Evolutionary conservation across 257 asterid genomes (phyloP).

Genomic region (Salvia hispanica): DNA sequence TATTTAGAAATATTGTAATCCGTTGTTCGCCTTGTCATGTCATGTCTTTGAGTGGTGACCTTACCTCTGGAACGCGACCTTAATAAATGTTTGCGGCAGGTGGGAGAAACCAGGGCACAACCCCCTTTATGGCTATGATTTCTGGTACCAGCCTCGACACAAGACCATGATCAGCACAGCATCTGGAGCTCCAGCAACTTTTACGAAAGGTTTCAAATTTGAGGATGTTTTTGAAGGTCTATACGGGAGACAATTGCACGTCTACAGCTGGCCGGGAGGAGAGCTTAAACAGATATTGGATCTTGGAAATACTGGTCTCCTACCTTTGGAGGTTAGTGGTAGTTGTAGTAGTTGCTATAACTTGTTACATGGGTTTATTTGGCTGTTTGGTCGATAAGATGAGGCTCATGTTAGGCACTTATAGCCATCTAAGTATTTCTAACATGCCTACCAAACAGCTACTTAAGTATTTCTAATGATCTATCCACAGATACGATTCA

Average conservation of each 20-base stretch:
- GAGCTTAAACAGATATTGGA: slow-evolving; percentile 89
- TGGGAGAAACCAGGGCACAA: slow-evolving; percentile 99
- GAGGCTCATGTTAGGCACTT: too few relatives aligned
- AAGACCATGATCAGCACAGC: slow-evolving; percentile 95
- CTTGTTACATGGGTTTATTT: too few relatives aligned
- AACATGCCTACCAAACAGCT: too few relatives aligned
- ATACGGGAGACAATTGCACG: slow-evolving; percentile 90
- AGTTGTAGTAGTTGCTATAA: too few relatives aligned
- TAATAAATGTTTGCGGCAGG: slow-evolving; percentile 37
- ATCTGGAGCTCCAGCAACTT: slow-evolving; percentile 97
- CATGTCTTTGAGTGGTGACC: neutral
- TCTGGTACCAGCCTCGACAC: slow-evolving; percentile 98
- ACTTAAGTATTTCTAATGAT: slow-evolving; percentile 19
- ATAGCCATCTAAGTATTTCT: too few relatives aligned
- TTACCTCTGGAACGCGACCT: too few relatives aligned
- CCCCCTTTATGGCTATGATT: slow-evolving; percentile 90
- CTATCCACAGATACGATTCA: slow-evolving; percentile 65
- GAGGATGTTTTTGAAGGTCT: slow-evolving; percentile 84
- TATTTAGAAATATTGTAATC: neutral
- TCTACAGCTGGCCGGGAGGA: slow-evolving; percentile 95
- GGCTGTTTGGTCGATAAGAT: too few relatives aligned
- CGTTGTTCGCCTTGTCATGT: neutral
- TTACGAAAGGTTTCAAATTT: slow-evolving; percentile 83
- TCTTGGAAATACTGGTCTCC: slow-evolving; percentile 86
- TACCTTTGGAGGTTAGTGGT: slow-evolving; percentile 79